Evolutionary conservation across 352 stramenopile species (phyloP).

Genomic region (Phytophthora chlamydospora): DNA sequence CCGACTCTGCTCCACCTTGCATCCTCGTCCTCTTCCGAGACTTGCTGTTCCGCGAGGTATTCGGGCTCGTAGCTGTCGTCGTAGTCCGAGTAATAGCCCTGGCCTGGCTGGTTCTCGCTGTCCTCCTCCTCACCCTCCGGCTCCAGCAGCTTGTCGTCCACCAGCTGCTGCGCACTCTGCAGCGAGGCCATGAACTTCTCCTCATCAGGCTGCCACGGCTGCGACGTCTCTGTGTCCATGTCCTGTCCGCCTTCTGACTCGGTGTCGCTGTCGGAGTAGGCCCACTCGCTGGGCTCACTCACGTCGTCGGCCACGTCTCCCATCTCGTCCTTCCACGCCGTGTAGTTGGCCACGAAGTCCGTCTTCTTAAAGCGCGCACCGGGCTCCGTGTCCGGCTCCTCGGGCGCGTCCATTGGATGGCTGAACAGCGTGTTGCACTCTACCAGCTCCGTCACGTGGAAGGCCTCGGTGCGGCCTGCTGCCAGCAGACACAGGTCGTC

Average conservation of each 20-base stretch:
- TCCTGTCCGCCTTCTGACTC: conserved; percentile 43
- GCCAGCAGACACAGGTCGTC: conserved; percentile 72
- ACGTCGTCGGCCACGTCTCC: conserved; percentile 49
- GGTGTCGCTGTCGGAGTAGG: conserved; percentile 67
- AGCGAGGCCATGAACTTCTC: conserved; percentile 57
- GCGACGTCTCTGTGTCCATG: conserved; percentile 20
- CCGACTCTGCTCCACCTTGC: conserved; percentile 49
- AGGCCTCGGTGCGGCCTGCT: conserved; percentile 33
- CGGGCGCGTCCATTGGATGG: conserved; percentile 33
- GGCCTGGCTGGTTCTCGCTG: conserved; percentile 48
- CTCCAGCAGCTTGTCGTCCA: conserved; percentile 55
- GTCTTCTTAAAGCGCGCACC: conserved; percentile 51
- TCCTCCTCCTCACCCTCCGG: conserved; percentile 40
- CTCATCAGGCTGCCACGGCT: conserved; percentile 36
- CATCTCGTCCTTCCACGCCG: conserved; percentile 43
- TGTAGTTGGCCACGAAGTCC: conserved; percentile 72
- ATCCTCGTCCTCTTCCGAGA: conserved; percentile 55
- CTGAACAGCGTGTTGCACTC: conserved; percentile 51
- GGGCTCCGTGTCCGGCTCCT: conserved; percentile 72
- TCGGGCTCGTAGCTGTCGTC: conserved; percentile 46
- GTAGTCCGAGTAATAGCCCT: conserved; percentile 80
- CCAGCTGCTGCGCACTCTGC: conserved; percentile 45
- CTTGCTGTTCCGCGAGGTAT: conserved; percentile 30
- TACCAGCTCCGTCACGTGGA: conserved; percentile 79
- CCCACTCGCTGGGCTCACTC: conserved; percentile 64